A percentile compares a stretch with the other conserved stretches of the same genome.
Evolutionary conservation across 164 flowering plant species (phyloP).

Genomic region (Malania oleifera): DNA sequence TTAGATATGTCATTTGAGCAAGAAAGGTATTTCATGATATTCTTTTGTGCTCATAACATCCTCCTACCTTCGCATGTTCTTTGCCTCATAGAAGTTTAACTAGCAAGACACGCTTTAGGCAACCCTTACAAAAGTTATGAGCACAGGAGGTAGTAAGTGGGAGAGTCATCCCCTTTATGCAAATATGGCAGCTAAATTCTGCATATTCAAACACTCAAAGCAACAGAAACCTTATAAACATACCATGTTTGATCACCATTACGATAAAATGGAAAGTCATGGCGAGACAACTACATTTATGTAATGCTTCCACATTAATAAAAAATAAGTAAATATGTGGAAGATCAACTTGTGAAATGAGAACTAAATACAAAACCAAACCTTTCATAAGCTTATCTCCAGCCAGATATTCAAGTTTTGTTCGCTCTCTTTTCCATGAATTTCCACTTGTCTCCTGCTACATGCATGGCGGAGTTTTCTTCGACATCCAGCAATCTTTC

Average conservation of each 20-base stretch:
- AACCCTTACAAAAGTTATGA: conserved; percentile 89
- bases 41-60: conserved; percentile 58
- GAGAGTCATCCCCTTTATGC: conserved; percentile 56
- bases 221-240: too few relatives aligned
- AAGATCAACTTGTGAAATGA: too few relatives aligned
- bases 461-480: conserved; percentile 61
- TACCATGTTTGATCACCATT: too few relatives aligned
- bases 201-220: conserved; percentile 17
- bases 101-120: conserved; percentile 68
- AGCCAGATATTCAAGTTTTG: conserved; percentile 12
- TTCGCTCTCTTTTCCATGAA: conserved; percentile 22
- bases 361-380: too few relatives aligned
- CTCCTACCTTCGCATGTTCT: conserved; percentile 67
- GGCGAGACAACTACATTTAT: too few relatives aligned
- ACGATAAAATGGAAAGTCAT: too few relatives aligned
- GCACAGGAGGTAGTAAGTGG: conserved; percentile 94
- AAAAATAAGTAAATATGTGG: too few relatives aligned
- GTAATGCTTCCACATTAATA: too few relatives aligned
- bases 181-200: conserved; percentile 74
- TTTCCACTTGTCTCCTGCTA: conserved; percentile 33
- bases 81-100: conserved; percentile 47
- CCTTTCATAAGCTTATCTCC: conserved; percentile 64
- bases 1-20: conserved; percentile 67
- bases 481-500: conserved; percentile 68
- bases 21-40: conserved; percentile 69